These are phyloP conservation scores for Penstemon eatonii DNA, from an alignment of 257 asterid genomes.

Conservation along the genomic window DNA sequence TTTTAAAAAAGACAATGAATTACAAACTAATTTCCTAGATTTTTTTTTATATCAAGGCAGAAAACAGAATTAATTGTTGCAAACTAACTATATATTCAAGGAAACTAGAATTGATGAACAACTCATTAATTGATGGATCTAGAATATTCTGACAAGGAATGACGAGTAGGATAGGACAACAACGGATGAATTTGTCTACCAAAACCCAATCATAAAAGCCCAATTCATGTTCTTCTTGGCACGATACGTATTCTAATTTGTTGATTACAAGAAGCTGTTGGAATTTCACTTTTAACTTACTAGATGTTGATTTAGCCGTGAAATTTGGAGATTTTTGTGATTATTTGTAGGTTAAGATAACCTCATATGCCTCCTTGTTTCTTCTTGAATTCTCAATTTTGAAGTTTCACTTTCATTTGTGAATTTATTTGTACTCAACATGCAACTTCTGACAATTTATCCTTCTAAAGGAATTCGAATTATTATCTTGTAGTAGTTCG, in stretches of 20 bases:
- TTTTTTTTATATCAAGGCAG: too few relatives aligned
- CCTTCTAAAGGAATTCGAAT: slow-evolving; percentile 51
- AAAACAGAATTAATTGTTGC: too few relatives aligned
- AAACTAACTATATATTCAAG: too few relatives aligned
- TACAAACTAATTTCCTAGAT: too few relatives aligned
- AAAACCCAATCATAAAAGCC: background rate
- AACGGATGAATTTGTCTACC: slow-evolving; percentile 1
- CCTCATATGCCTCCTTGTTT: slow-evolving; percentile 19
- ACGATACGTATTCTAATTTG: slow-evolving; percentile 26
- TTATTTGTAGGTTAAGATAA: background rate
- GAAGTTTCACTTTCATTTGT: slow-evolving; percentile 18
- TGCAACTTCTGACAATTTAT: slow-evolving; percentile 72
- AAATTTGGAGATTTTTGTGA: background rate
- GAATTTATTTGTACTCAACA: slow-evolving; percentile 38
- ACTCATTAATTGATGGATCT: too few relatives aligned
- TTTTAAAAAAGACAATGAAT: too few relatives aligned
- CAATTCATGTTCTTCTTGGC: background rate
- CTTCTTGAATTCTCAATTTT: slow-evolving; percentile 24
- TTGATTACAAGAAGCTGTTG: background rate
- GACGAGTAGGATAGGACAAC: too few relatives aligned
- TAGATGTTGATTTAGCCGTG: background rate
- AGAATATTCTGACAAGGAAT: too few relatives aligned
- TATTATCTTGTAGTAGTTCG: slow-evolving; percentile 33
- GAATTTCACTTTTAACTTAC: background rate
- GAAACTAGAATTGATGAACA: too few relatives aligned